Base-by-base conservation (phyloP, 2,329 filamentous ascomycete species). In the Trichoderma hamatum region DNA sequence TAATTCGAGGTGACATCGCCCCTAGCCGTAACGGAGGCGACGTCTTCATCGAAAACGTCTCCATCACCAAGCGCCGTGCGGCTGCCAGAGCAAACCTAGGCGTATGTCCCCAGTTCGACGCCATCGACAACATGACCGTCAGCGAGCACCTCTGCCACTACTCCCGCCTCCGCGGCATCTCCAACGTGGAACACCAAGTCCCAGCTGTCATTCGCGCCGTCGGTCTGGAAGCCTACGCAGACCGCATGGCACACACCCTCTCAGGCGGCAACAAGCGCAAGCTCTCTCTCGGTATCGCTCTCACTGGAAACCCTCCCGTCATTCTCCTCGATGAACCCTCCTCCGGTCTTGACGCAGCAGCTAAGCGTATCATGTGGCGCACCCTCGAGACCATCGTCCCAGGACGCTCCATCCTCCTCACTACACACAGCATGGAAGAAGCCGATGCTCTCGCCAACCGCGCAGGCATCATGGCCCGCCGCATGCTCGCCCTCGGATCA, bases 341-440 rank as follows among this genome's bases (percentile, higher is more conserved):
- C 3, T 90, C 86, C 0, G 90, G 90, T 16, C 92, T 93, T 87
- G 91, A 93, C 71, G 90, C 90, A 0, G 89, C 89, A 0, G 87
- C 89, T 0, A 93, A 93, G 76, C 84, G 92, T 43, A 84, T 91
- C 32, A 92, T 94, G 85, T 94, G 92, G 92, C 85, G 86, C 59
- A 92, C 90, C 0, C 84, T 94, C 0, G 84, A 85, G 7, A 83
- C 86, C 2, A 85, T 93, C 11, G 86, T 88, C 0, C 86, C 88
- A 0, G 90, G 90, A 0, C 85, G 92, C 36, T 88, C 88, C 1
- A 82, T 94, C 0, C 82, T 94, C 0, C 84, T 94, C 46, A 94
- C 91, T 0, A 94, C 92, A 0, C 92, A 94, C 76, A 89, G 86
- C 13, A 94, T 94, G 91, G 91, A 94, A 76, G 92, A 94, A 77